Percentiles rank a stretch among this genome's conserved stretches.
phyloP scores from a whole-genome alignment of 257 asterid species.

The Gentiana macrophylla region DNA sequence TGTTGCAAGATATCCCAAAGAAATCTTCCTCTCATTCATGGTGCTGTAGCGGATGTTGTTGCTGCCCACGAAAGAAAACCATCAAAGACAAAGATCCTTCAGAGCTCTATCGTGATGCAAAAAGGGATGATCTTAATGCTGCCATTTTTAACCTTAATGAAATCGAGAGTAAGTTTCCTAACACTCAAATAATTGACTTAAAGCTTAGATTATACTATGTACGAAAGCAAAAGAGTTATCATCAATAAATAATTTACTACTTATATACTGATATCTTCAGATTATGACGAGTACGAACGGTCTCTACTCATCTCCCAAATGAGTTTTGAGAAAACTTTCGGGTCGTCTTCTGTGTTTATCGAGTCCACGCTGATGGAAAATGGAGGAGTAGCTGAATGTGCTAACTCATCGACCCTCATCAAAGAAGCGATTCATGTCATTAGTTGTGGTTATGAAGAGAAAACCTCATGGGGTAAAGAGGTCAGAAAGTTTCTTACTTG shows the following conservation, averaged over 20 bases:
- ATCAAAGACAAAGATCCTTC: conserved; percentile 63
- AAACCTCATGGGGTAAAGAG: conserved; percentile 99
- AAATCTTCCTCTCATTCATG: conserved; percentile 65
- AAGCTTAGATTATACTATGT: neutral
- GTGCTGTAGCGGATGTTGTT: conserved; percentile 62
- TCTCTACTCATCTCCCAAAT: conserved; percentile 85
- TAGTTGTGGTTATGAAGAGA: conserved; percentile 94
- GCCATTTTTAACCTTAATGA: conserved; percentile 93
- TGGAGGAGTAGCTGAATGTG: conserved; percentile 76
- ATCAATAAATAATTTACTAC: conserved; percentile 1
- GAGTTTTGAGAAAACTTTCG: conserved; percentile 98
- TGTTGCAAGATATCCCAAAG: conserved; percentile 39
- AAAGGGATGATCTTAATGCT: conserved; percentile 84
- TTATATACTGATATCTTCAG: conserved; percentile 23
- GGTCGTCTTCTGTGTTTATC: conserved; percentile 73
- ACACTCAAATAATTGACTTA: neutral
- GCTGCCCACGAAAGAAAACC: conserved; percentile 65
- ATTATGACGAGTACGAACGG: conserved; percentile 84
- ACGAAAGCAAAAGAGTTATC: neutral
- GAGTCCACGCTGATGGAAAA: conserved; percentile 93
- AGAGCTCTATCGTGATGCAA: conserved; percentile 83
- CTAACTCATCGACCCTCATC: conserved; percentile 69
- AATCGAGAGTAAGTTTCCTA: conserved; percentile 65
- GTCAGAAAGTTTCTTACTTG: conserved; percentile 25
- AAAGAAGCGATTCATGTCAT: conserved; percentile 96